These are phyloP conservation scores for Psophocarpus tetragonolobus DNA, from an alignment of 306 rosid genomes.

Conservation along the genomic window DNA sequence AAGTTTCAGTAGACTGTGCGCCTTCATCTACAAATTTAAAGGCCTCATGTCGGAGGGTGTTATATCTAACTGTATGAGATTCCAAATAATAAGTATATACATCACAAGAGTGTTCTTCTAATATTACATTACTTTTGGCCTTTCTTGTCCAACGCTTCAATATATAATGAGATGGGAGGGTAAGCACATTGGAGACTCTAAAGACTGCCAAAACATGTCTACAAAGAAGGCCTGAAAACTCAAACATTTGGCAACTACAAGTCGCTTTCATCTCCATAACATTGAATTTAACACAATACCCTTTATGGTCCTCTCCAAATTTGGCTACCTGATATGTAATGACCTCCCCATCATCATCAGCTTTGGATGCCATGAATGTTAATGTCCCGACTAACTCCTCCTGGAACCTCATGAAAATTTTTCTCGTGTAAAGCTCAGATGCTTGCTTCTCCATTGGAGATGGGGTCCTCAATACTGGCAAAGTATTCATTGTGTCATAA, in stretches of 20 bases:
- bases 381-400: slow-evolving; percentile 96
- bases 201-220: slow-evolving; percentile 96
- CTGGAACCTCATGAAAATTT: slow-evolving; percentile 84
- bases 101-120: slow-evolving; percentile 79
- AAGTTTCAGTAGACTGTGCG: slow-evolving; percentile 68
- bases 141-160: slow-evolving; percentile 98
- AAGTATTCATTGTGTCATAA: slow-evolving; percentile 87
- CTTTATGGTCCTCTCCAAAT: slow-evolving; percentile 93
- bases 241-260: slow-evolving; percentile 99
- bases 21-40: slow-evolving; percentile 90
- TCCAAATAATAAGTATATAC: slow-evolving; percentile 83
- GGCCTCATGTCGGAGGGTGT: slow-evolving; percentile 82
- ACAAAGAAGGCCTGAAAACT: slow-evolving; percentile 98
- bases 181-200: slow-evolving; percentile 95
- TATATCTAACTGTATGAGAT: slow-evolving; percentile 95
- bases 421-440: slow-evolving; percentile 88
- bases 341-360: slow-evolving; percentile 80
- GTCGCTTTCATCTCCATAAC: slow-evolving; percentile 87
- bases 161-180: slow-evolving; percentile 93
- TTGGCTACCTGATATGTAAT: slow-evolving; percentile 87
- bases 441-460: slow-evolving; percentile 99
- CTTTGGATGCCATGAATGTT: slow-evolving; percentile 86
- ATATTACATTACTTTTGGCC: slow-evolving; percentile 87
- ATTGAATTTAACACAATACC: slow-evolving; percentile 73
- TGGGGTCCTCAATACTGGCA: slow-evolving; percentile 82